Evolutionary conservation across 2,329 filamentous ascomycete genomes (phyloP), one percentile per base, ranked within the genome.

Genomic region (Aspergillus pseudotamarii): DNA sequence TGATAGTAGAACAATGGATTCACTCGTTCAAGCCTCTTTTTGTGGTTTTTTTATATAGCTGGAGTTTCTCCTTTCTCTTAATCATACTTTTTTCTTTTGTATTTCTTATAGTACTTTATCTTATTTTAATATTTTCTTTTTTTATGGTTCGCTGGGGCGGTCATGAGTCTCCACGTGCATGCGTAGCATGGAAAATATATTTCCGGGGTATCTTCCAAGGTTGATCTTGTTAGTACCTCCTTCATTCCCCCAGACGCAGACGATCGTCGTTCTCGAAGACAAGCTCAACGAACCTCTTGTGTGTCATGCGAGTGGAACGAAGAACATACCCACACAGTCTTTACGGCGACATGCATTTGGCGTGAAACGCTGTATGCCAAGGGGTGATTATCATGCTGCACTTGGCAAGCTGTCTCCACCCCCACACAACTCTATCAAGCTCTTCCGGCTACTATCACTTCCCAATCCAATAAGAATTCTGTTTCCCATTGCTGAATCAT

Each of bases 401-500:
- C 50, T 53, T 53, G 50, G 50, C 50, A 53, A 11, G 19, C 26
- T 30, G 21, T 53, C 50, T 53, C 50, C 50, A 53, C 50, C 50
- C 50, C 50, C 28, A 34, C 50, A 53, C 28, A 34, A 53, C 23
- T 26, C 45, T 48, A 48, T 48, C 45, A 28, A 48, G 45, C 45
- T 48, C 45, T 48, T 48, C 45, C 45, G 21, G 3, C 23, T 28
- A 28, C 45, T 16, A 48, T 48, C 23, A 48, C 45, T 19, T 48
- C 26, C 23, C 23, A 51, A 51, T 51, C 26, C 48, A 51, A 50
- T 28, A 58, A 16, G 41, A 50, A 36, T 57, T 12, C 32, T n/a
- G n/a, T 16, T 11, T 28, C 16, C 19, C 55, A 19, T 34, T 57
- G 26, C 19, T n/a, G 38, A 53, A 58, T 54, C 45, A 64, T 64